A percentile compares a stretch with the other conserved stretches of the same genome.
Evolutionary conservation across 306 rosid genomes (phyloP).

Genomic region (Vachellia pachyceras): DNA sequence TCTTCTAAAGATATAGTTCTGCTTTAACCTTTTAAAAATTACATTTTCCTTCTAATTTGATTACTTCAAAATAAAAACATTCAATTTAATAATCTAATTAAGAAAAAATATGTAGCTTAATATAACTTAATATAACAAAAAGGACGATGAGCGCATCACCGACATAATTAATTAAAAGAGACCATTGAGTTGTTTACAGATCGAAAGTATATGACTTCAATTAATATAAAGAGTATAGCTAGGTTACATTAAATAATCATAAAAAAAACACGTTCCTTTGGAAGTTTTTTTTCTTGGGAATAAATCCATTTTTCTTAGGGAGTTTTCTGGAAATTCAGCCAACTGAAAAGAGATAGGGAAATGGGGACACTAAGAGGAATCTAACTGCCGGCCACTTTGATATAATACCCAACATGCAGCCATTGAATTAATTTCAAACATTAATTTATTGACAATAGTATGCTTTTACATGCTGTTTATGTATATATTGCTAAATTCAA

Average conservation of each 20-base stretch:
- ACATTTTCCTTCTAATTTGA: neutral
- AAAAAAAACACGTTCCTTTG: neutral
- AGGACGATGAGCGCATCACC: neutral
- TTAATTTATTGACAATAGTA: neutral
- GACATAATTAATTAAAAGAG: neutral
- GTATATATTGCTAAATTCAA: too few relatives aligned
- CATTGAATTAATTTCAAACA: constrained; percentile 17
- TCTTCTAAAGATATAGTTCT: neutral
- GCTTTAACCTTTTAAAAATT: neutral
- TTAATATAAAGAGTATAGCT: neutral
- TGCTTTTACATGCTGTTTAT: too few relatives aligned
- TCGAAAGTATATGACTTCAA: neutral
- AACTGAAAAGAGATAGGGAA: neutral
- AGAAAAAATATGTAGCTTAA: neutral
- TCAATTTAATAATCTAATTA: neutral
- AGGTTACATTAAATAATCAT: neutral
- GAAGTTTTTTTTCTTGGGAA: neutral
- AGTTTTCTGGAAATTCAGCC: neutral
- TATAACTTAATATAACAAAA: too few relatives aligned
- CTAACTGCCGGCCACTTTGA: constrained; percentile 16
- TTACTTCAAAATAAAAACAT: neutral
- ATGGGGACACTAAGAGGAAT: constrained; percentile 35
- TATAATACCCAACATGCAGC: neutral
- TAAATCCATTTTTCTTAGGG: neutral
- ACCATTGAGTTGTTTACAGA: neutral